Evolutionary conservation across 306 rosid genomes (phyloP), one percentile per base, ranked within the genome.

Genomic region (Castanospermum australe): DNA sequence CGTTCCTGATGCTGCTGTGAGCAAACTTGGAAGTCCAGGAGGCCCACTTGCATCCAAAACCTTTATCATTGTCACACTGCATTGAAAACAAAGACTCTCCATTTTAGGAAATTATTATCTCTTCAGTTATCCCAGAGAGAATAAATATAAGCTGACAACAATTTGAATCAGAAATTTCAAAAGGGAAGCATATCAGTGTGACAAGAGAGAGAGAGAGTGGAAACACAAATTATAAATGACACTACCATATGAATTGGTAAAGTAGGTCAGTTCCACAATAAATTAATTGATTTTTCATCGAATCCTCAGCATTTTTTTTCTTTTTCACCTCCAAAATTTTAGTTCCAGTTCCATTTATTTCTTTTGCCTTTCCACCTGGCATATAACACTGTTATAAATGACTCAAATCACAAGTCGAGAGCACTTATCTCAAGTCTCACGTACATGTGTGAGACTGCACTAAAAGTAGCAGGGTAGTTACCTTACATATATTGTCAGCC

Each of bases 41-140:
- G 99, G 99, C 57, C 97, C 98, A 81, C 97, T 92, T 85, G 98
- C 98, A 88, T 91, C 98, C 88, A 95, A 86, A 82, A 92, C 91
- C 84, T 95, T 95, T 64, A 91, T 68, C 94, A 90, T 87, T 71
- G 85, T 84, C 73, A 91, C 90, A 70, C 98, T 95, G 81, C 81
- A 82, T 62, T 33, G 20, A n/a, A 84, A 65, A 73, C 56, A 62
- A 84, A 73, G 67, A 75, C 61, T 39, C 15, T 22, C 15, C 36
- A 78, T 48, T 70, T 82, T 77, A 66, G 73, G 56, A 73, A 72
- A 79, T 38, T 54, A 64, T 47, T 28, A 71, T 75, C 64, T 79
- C 80, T 67, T 22, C 62, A 64, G 60, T 42, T 11, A 70, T 54
- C 47, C 39, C 35, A 39, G 54, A 61, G 71, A 11, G 39, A 76